phyloP scores from a whole-genome alignment of 768 basidiomycete species.

The Strobilomyces dryophilus region DNA sequence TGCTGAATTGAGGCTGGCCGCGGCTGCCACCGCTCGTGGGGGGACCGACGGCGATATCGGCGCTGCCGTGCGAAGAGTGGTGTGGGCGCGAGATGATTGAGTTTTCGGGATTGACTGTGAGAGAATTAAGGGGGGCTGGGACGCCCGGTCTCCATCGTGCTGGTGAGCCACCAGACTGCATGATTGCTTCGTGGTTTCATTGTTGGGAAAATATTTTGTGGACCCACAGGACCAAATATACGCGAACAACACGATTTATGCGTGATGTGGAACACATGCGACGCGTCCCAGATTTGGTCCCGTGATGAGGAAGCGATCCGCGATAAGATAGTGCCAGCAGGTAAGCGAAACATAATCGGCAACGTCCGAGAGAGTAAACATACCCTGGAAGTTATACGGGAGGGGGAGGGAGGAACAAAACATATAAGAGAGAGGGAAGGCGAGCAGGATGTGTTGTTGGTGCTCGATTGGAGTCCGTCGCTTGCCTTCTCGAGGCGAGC shows the following conservation, averaged over 20 bases:
- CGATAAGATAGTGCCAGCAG: conserved; percentile 24
- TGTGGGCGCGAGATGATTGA: conserved; percentile 10
- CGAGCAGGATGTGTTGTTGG: background rate
- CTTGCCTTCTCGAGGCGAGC: conserved; percentile 11
- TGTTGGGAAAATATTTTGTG: conserved; percentile 25
- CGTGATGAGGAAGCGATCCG: conserved; percentile 3
- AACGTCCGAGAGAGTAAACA: conserved; percentile 10
- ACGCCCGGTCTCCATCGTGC: conserved; percentile 12
- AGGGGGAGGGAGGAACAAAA: background rate
- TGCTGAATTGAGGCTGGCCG: conserved; percentile 12
- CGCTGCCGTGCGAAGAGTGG: conserved; percentile 15
- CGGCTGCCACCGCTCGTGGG: conserved; percentile 9
- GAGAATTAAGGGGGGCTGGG: conserved; percentile 8
- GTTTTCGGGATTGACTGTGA: conserved; percentile 8
- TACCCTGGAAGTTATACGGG: background rate
- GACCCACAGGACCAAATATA: conserved; percentile 36
- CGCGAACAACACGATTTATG: conserved; percentile 18
- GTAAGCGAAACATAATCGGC: conserved; percentile 17
- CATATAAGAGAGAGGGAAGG: background rate
- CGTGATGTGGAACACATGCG: conserved; percentile 8
- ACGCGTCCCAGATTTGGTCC: conserved; percentile 10
- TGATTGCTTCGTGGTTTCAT: conserved; percentile 23
- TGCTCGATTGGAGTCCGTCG: conserved; percentile 5
- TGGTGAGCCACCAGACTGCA: conserved; percentile 20
- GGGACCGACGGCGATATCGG: conserved; percentile 18